Percentiles rank a stretch among this genome's conserved stretches.
Conservation (phyloP, 1,284 basidiomycete genomes). For the Ustilago lituana region DNA sequence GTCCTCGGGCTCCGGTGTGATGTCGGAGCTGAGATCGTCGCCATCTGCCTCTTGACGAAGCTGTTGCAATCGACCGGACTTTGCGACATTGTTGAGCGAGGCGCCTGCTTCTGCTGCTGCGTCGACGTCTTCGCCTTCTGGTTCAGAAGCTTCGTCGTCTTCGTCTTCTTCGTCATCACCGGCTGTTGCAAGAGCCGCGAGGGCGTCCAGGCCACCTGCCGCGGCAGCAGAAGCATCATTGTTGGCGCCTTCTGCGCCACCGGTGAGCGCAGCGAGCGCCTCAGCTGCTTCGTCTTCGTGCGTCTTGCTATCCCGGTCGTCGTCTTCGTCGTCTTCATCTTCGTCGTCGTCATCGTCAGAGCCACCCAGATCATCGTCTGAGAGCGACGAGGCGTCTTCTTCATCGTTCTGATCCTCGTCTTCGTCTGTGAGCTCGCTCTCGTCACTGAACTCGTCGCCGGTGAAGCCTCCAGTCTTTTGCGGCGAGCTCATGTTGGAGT, state of each 20-base stretch:
- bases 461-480: constrained; percentile 50
- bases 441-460: constrained; percentile 55
- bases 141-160: constrained; percentile 32
- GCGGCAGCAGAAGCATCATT: constrained; percentile 18
- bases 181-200: constrained; percentile 56
- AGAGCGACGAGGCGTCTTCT: constrained; percentile 41
- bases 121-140: constrained; percentile 23
- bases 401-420: constrained; percentile 48
- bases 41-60: constrained; percentile 32
- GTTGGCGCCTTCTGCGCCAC: constrained; percentile 21
- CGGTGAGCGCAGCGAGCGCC: constrained; percentile 53
- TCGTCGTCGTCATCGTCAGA: constrained; percentile 48
- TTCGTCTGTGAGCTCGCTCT: constrained; percentile 58
- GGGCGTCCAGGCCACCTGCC: constrained; percentile 54
- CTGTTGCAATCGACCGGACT: constrained; percentile 27
- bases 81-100: constrained; percentile 9
- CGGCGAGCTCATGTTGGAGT: constrained; percentile 46
- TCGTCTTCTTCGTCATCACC: constrained; percentile 40
- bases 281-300: constrained; percentile 58
- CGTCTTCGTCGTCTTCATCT: constrained; percentile 38
- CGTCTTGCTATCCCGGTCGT: constrained; percentile 25
- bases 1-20: constrained; percentile 49
- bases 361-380: constrained; percentile 45
- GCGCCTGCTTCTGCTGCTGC: constrained; percentile 2
- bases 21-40: constrained; percentile 48